These are phyloP conservation scores for Candida mattraensis DNA, from an alignment of 805 yeast species.

Conservation along the genomic window DNA sequence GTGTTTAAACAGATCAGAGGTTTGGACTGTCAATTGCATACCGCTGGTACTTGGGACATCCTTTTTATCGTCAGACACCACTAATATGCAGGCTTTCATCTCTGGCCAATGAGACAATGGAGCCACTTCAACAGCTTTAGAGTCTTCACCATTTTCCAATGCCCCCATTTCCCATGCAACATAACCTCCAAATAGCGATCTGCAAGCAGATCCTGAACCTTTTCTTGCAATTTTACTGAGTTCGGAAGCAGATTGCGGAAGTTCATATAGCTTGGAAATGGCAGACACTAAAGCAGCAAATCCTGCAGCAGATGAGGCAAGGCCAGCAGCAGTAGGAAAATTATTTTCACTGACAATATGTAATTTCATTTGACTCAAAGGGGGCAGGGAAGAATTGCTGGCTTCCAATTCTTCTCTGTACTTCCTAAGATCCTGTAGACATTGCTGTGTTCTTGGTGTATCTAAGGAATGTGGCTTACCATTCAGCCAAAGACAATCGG, in stretches of 20 bases:
- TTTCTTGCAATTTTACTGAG: slow-evolving; percentile 93
- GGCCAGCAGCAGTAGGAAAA: slow-evolving; percentile 98
- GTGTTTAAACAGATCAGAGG: slow-evolving; percentile 81
- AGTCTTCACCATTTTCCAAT: slow-evolving; percentile 76
- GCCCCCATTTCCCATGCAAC: slow-evolving; percentile 99
- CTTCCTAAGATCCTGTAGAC: slow-evolving; percentile 71
- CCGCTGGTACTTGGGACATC: slow-evolving; percentile 95
- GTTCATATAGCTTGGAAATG: slow-evolving; percentile 78
- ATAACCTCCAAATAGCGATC: slow-evolving; percentile 95
- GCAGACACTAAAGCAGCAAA: slow-evolving; percentile 93
- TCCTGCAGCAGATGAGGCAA: slow-evolving; percentile 98
- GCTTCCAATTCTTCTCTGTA: slow-evolving; percentile 64
- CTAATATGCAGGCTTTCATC: slow-evolving; percentile 89
- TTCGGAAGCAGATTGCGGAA: slow-evolving; percentile 84
- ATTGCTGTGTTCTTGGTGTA: slow-evolving; percentile 63
- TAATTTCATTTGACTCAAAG: slow-evolving; percentile 61
- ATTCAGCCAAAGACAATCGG: slow-evolving; percentile 81
- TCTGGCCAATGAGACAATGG: slow-evolving; percentile 85
- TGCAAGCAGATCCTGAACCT: slow-evolving; percentile 98
- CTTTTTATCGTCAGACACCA: slow-evolving; percentile 89
- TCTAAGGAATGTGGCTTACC: slow-evolving; percentile 76
- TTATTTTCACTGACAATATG: slow-evolving; percentile 91
- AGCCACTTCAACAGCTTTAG: slow-evolving; percentile 91
- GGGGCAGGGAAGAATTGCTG: slow-evolving; percentile 53
- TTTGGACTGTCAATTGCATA: slow-evolving; percentile 91